These are phyloP conservation scores for Citrullus amarus DNA, from an alignment of 306 rosid species.

Conservation along the genomic window DNA sequence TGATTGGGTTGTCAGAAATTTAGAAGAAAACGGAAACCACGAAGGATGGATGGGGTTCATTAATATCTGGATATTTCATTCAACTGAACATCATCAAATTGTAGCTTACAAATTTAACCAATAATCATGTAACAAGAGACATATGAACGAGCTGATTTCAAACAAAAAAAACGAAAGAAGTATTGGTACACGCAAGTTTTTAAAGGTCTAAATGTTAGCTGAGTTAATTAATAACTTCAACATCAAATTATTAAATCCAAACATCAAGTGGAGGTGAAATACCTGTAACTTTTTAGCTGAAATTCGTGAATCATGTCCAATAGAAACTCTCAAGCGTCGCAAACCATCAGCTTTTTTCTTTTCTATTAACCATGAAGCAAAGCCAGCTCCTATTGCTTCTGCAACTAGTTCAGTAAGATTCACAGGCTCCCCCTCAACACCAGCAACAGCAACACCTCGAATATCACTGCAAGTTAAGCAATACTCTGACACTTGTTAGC, in stretches of 20 bases:
- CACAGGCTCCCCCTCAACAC: slow-evolving; percentile 79
- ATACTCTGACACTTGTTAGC: slow-evolving; percentile 8
- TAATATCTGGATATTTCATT: background rate
- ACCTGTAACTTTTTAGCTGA: slow-evolving; percentile 78
- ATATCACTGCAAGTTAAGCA: slow-evolving; percentile 55
- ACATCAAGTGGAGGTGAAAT: slow-evolving; percentile 6
- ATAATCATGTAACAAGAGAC: background rate
- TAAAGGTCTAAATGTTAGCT: background rate
- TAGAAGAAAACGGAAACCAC: background rate
- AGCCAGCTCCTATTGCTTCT: slow-evolving; percentile 85
- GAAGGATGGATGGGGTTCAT: background rate
- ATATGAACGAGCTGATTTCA: background rate
- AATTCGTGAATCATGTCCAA: slow-evolving; percentile 88
- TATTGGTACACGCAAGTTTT: background rate
- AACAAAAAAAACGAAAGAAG: background rate
- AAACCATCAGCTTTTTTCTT: slow-evolving; percentile 62
- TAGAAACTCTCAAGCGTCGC: slow-evolving; percentile 49
- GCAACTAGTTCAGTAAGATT: slow-evolving; percentile 79
- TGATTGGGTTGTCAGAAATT: background rate
- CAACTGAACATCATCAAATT: background rate
- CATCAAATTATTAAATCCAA: background rate
- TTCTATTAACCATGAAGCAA: slow-evolving; percentile 77
- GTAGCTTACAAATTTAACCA: background rate
- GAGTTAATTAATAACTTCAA: background rate
- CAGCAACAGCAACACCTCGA: slow-evolving; percentile 86